Conservation (phyloP, 495 filamentous ascomycete genomes). For the Trichoderma reesei region DNA sequence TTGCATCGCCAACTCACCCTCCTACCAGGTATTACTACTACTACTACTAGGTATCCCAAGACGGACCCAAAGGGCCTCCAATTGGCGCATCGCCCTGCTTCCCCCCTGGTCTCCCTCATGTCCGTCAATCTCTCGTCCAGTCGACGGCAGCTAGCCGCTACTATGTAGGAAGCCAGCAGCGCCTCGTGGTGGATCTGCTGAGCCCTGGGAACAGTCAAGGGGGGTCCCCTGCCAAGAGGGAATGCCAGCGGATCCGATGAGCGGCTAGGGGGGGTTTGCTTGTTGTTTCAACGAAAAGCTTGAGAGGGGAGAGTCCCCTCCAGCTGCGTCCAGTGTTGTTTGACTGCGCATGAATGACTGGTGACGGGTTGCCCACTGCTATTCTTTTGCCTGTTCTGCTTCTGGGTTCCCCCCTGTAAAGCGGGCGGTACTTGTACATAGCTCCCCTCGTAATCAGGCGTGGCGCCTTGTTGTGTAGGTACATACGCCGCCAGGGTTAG, state of each 20-base stretch:
- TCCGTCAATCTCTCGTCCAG: neutral
- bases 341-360: too few species aligned
- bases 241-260: neutral
- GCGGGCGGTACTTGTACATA: neutral
- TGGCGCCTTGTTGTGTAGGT: neutral
- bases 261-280: neutral
- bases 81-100: too few species aligned
- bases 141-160: neutral
- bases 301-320: too few species aligned
- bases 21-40: too few species aligned
- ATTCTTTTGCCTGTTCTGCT: neutral
- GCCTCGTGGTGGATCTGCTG: neutral
- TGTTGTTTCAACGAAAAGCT: too few species aligned
- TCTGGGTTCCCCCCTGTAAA: neutral
- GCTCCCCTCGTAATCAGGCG: neutral
- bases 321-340: too few species aligned
- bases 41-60: too few species aligned
- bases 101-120: too few species aligned
- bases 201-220: neutral
- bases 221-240: neutral
- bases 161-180: neutral
- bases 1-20: too few species aligned
- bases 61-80: too few species aligned
- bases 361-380: neutral
- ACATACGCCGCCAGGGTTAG: too few species aligned